Base-by-base conservation (phyloP, 441 rosid genomes). In the Erodium moschatum region DNA sequence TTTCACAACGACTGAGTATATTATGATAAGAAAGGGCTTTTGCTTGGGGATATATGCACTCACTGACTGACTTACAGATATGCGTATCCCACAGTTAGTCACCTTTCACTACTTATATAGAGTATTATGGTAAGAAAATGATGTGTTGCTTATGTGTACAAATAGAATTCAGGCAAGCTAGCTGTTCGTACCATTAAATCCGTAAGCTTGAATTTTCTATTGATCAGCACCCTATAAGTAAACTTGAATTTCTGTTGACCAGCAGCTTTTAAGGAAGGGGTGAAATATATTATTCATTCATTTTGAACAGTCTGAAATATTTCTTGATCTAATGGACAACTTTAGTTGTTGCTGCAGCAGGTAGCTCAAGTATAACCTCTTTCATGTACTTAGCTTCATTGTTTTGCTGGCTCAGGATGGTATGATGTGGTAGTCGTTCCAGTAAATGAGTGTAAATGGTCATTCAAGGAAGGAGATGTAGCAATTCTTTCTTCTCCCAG, bases 381-480 rank as follows among this genome's bases (percentile, higher is more conserved):
- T 21, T 60, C 0, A 2, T 60, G 31, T 60, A 60, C 1, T 60
- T 21, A 5, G 40, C 40, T 35, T 10, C 4, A 20, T 21, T 60
- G 10, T 60, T 19, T 74, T 73, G 58, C 20, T 69, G 70, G 67
- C 44, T 58, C 71, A 94, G 99, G 99, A 70, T 94, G 99, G 99
- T 94, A 87, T 68, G 99, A 94, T 81, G 97, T 81, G 69, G 80
- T 87, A 69, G 89, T 91, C 62, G 84, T 82, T 74, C 88, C 97
- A 24, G 76, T 77, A 61, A 82, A 75, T 27, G 99, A 90, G 24
- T 88, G 85, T 83, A 94, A 87, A 80, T 94, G 97, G 99, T 72
- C 82, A 68, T 91, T 94, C 74, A 94, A 94, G 84, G 99, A 94
- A 84, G 99, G 99, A 42, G 99, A 94, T 75, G 97, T 94, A 79